Evolutionary conservation across 2,329 filamentous ascomycete genomes (phyloP).

Genomic region (Meredithiella fracta): DNA sequence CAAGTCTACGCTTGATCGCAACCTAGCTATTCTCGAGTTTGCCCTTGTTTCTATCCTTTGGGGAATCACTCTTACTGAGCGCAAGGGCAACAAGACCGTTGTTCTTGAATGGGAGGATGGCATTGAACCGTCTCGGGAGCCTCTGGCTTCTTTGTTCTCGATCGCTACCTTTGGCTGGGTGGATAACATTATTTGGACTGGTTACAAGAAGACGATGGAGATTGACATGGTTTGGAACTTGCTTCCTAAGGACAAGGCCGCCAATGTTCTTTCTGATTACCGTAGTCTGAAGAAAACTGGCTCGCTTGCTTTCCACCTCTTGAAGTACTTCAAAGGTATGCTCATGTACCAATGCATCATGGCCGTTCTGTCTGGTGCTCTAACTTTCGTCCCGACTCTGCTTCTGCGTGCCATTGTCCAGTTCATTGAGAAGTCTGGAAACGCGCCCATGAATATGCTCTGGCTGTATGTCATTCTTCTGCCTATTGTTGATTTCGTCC

Average conservation of each 20-base stretch:
- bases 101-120: constrained; percentile 77
- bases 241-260: constrained; percentile 73
- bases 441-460: constrained; percentile 66
- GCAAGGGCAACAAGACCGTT: constrained; percentile 84
- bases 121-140: constrained; percentile 73
- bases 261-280: constrained; percentile 62
- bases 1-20: constrained; percentile 42
- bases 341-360: constrained; percentile 64
- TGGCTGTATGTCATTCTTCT: constrained; percentile 93
- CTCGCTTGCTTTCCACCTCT: constrained; percentile 60
- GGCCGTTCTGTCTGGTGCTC: constrained; percentile 62
- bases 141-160: constrained; percentile 75
- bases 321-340: constrained; percentile 66
- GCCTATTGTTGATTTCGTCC: constrained; percentile 64
- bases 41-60: constrained; percentile 57
- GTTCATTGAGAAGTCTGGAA: constrained; percentile 71
- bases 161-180: constrained; percentile 82
- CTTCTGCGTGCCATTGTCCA: constrained; percentile 82
- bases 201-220: constrained; percentile 71
- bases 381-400: constrained; percentile 83
- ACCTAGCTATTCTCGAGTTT: constrained; percentile 59
- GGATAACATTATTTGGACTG: constrained; percentile 73
- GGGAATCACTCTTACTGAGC: constrained; percentile 59
- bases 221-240: constrained; percentile 86
- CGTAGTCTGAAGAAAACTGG: constrained; percentile 71